These are phyloP conservation scores for Thielaviopsis punctulata DNA, from an alignment of 2,329 filamentous ascomycete genomes.

Conservation along the genomic window DNA sequence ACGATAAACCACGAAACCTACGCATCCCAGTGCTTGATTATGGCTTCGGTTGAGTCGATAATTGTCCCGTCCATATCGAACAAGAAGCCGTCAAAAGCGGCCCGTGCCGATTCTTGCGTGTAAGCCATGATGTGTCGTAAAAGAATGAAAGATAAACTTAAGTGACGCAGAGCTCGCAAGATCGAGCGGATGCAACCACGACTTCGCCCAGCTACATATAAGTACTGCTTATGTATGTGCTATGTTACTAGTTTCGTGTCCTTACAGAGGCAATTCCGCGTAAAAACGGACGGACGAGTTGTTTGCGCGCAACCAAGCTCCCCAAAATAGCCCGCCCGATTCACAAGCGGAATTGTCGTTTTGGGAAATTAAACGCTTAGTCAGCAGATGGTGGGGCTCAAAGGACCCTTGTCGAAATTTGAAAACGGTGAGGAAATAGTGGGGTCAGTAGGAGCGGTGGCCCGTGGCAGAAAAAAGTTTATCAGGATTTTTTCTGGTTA, in stretches of 20 bases:
- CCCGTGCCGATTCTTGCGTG: conserved; percentile 26
- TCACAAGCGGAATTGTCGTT: neutral
- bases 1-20: conserved; percentile 20
- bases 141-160: neutral
- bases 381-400: neutral
- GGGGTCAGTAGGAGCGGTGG: conserved; percentile 5
- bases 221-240: too few relatives aligned
- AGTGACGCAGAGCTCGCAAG: neutral
- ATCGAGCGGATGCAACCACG: neutral
- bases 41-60: conserved; percentile 63
- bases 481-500: conserved; percentile 5
- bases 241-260: too few relatives aligned
- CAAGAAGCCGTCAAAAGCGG: conserved; percentile 38
- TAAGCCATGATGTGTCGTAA: conserved; percentile 16
- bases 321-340: neutral
- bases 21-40: conserved; percentile 63
- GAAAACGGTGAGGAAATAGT: conserved; percentile 6
- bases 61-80: conserved; percentile 74
- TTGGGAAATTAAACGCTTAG: neutral
- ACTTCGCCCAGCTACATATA: too few relatives aligned
- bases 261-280: too few relatives aligned
- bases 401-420: neutral
- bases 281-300: too few relatives aligned
- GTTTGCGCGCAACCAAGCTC: too few relatives aligned
- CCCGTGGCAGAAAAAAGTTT: conserved; percentile 13